Base-by-base conservation (phyloP, 129 eudicot species). In the Pittosporum tobira region DNA sequence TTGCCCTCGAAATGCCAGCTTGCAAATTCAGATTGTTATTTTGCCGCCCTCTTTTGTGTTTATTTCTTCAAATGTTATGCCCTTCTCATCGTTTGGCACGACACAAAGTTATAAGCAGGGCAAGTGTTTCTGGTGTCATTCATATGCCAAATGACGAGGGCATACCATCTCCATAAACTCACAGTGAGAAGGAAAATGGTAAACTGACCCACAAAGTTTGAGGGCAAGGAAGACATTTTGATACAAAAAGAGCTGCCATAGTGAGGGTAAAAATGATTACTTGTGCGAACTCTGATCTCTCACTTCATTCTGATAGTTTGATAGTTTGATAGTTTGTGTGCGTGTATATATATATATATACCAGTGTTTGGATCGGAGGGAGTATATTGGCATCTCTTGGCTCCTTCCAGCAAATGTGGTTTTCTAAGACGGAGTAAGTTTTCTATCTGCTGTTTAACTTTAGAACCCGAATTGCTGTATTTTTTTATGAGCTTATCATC, bases 381-480 rank as follows among this genome's bases (percentile, higher is more conserved):
- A 91, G 98, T 50, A 91, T 91, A 72, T 70, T 91, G 69, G 98
- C 98, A 38, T 91, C 98, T 57, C 95, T 91, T 40, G 98, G 98
- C 57, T 91, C 98, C 45, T 86, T 91, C 57, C 98, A 91, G 72
- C 98, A 91, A 61, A 86, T 91, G 98, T 91, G 98, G 98, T 91
- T 91, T 75, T 91, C 96, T 29, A 91, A 91, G 78, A 80, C 96
- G 2, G 98, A 91, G 98, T 91, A 83, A 83, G 98, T 66, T 65
- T 22, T 47, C 22, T 62, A 12, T 48, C 25, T 24, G 44, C 26
- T 28, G 2, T 16, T 42, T 16, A 34, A n/a, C n/a, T n/a, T n/a
- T n/a, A 15, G 10, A 15, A 16, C 31, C 29, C 1, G 15, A n/a
- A 48, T 46, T 6, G 22, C 54, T 16, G 6, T 36, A 36, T 36